phyloP scores from a whole-genome alignment of 192 early-diverging fungal genomes.

The Coemansia sp. region DNA sequence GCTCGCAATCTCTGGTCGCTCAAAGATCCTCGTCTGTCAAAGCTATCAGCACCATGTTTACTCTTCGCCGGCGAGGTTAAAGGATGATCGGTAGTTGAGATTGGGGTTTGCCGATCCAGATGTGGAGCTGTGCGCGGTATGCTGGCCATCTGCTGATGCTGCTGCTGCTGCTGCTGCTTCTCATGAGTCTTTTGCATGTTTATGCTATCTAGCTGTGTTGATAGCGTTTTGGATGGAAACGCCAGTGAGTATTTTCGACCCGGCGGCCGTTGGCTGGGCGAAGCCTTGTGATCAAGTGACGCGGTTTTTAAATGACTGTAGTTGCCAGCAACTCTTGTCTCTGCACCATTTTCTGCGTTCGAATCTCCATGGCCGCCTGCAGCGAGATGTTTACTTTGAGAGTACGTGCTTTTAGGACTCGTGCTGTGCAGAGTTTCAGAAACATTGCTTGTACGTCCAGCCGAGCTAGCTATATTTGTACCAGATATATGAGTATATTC shows the following conservation, averaged over 20 bases:
- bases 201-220: not conserved
- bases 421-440: not conserved
- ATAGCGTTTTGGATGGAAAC: not conserved
- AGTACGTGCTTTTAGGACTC: not conserved
- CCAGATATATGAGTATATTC: not conserved
- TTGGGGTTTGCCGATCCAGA: not conserved
- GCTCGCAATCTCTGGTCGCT: constrained; percentile 22
- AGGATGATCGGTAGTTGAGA: constrained; percentile 6
- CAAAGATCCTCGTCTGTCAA: not conserved
- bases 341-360: not conserved
- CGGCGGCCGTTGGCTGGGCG: constrained; percentile 4
- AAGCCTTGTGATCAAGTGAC: constrained; percentile 18
- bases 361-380: not conserved
- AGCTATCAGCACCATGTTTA: constrained; percentile 4
- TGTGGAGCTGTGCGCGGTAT: not conserved
- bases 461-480: not conserved
- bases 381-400: not conserved
- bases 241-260: constrained; percentile 15
- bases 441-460: not conserved
- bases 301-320: constrained; percentile 16
- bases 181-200: not conserved
- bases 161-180: not conserved
- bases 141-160: not conserved
- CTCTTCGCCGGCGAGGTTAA: constrained; percentile 12
- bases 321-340: not conserved